Percentiles rank a stretch among this genome's conserved stretches.
phyloP scores from a whole-genome alignment of 2,329 filamentous ascomycete species.

The Lomentospora prolificans region DNA sequence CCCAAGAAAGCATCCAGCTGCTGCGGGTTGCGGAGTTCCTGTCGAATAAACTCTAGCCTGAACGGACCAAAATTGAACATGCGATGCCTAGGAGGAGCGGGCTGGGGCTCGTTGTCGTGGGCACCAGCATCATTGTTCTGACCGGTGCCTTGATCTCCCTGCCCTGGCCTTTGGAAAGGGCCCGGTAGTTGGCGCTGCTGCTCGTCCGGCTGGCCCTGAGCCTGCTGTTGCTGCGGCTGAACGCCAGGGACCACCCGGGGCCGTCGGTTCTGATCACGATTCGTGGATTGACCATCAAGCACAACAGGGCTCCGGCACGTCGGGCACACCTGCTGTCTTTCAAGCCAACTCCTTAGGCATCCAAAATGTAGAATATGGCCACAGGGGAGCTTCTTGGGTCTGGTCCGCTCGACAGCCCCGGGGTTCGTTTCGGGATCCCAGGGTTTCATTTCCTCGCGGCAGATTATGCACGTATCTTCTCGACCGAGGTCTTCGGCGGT shows the following conservation, averaged over 20 bases:
- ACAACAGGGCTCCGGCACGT: slow-evolving; percentile 85
- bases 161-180: slow-evolving; percentile 3
- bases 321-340: slow-evolving; percentile 93
- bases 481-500: slow-evolving; percentile 73
- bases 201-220: slow-evolving; percentile 13
- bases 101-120: slow-evolving; percentile 5
- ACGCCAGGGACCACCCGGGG: slow-evolving; percentile 13
- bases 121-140: background rate
- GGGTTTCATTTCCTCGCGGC: slow-evolving; percentile 85
- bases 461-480: slow-evolving; percentile 96
- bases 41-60: slow-evolving; percentile 9
- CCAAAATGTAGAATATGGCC: slow-evolving; percentile 91
- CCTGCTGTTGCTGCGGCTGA: slow-evolving; percentile 20
- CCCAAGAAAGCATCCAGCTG: slow-evolving; percentile 7
- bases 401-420: slow-evolving; percentile 70
- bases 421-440: slow-evolving; percentile 52
- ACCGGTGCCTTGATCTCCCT: slow-evolving; percentile 1
- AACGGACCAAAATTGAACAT: slow-evolving; percentile 23
- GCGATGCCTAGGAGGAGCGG: slow-evolving; percentile 16
- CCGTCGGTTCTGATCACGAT: slow-evolving; percentile 15
- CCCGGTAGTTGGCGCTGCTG: slow-evolving; percentile 12
- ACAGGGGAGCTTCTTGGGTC: slow-evolving; percentile 93
- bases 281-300: slow-evolving; percentile 31
- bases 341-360: slow-evolving; percentile 93
- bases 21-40: slow-evolving; percentile 9